phyloP scores from a whole-genome alignment of 495 filamentous ascomycete genomes.

The Penicillium paxilli region DNA sequence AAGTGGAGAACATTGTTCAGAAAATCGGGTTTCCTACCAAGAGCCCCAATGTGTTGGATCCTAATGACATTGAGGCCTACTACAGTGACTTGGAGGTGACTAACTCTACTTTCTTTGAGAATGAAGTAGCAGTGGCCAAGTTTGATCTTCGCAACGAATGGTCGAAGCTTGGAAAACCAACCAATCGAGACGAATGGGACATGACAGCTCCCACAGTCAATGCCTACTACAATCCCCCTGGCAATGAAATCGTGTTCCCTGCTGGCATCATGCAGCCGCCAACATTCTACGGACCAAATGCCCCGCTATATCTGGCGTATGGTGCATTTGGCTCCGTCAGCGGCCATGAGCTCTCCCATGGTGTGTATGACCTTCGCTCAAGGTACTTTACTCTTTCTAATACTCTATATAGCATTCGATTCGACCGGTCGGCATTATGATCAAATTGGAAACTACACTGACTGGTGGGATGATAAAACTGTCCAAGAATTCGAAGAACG shows the following conservation, averaged over 20 bases:
- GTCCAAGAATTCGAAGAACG: constrained; percentile 62
- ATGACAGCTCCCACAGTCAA: constrained; percentile 64
- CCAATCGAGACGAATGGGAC: constrained; percentile 60
- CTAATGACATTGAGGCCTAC: constrained; percentile 55
- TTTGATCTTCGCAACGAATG: constrained; percentile 52
- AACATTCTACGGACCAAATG: constrained; percentile 58
- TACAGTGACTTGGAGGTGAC: constrained; percentile 58
- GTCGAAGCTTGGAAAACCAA: constrained; percentile 60
- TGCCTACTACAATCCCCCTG: constrained; percentile 63
- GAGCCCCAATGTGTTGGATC: constrained; percentile 62
- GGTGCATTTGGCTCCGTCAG: constrained; percentile 70
- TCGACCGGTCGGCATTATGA: constrained; percentile 67
- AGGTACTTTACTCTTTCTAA: background rate
- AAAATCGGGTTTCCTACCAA: constrained; percentile 74
- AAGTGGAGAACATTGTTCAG: constrained; percentile 69
- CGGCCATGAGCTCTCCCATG: constrained; percentile 73
- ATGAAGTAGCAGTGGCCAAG: constrained; percentile 50
- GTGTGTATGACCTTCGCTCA: constrained; percentile 24
- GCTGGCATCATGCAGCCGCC: constrained; percentile 75
- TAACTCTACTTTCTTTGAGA: constrained; percentile 58
- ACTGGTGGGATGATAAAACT: constrained; percentile 72
- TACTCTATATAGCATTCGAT: constrained; percentile 58
- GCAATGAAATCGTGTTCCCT: constrained; percentile 71
- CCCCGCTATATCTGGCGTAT: constrained; percentile 67
- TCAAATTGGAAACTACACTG: constrained; percentile 61